These are phyloP conservation scores for Phalaenopsis aphrodite DNA, from an alignment of 106 monocot genomes.

Conservation along the genomic window DNA sequence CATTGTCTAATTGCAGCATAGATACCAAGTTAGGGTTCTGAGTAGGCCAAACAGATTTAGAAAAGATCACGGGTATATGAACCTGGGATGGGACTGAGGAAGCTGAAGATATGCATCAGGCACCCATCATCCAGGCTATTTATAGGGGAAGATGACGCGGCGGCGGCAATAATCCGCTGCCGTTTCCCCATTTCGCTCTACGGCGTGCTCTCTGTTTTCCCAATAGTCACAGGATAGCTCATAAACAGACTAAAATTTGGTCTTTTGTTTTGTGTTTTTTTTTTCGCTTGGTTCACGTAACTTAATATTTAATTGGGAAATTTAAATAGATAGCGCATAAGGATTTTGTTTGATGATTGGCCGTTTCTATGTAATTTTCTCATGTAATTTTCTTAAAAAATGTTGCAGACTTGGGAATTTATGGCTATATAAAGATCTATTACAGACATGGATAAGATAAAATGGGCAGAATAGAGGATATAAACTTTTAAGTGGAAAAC, in stretches of 20 bases:
- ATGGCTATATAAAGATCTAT: no score
- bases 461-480: no score
- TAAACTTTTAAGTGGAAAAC: no score
- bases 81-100: conserved; percentile 97
- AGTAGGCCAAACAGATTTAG: neutral
- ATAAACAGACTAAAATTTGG: neutral
- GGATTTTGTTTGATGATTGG: no score
- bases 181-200: neutral
- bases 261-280: no score
- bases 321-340: no score
- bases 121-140: conserved; percentile 85
- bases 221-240: neutral
- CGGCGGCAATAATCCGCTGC: neutral
- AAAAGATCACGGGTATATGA: neutral
- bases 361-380: no score
- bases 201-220: neutral
- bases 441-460: no score
- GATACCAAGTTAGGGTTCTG: conserved; percentile 7
- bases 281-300: no score
- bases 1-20: neutral
- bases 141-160: conserved; percentile 20
- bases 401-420: no score
- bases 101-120: conserved; percentile 98
- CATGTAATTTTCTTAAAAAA: no score
- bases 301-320: no score